Evolutionary conservation across 2,329 filamentous ascomycete species (phyloP), one percentile per base, ranked within the genome.

Genomic region (Talaromyces verruculosus): DNA sequence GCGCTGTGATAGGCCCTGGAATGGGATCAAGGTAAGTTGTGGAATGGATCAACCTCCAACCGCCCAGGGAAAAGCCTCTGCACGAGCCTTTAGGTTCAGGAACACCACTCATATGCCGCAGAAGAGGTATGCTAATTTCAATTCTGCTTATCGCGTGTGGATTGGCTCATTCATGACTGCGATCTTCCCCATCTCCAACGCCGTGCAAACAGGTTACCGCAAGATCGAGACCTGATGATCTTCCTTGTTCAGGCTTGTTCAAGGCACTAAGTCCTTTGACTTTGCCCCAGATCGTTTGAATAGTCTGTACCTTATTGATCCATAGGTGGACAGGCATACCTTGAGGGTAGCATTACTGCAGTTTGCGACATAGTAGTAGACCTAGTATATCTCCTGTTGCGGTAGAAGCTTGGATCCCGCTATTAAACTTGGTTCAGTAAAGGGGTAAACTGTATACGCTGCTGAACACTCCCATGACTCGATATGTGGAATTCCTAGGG

Each of bases 21-120:
- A 65, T 66, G 63, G 49, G 39, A 67, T 25, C 70, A 70, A 43
- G 51, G 41, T 22, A 37, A 17, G 15, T n/a, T 59, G 33, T 19
- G 72, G 72, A 71, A 73, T 73, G 72, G 71, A 73, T 73, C 69
- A 69, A 64, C 71, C 65, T 6, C 22, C 35, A 63, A 37, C 45
- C 45, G 51, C 59, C 41, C 11, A 53, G 45, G 59, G 35, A 33
- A 17, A 15, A 25, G 6, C 30, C 11, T 51, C 57, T 43, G 43
- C 59, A 63, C 64, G 39, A 60, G 51, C 58, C 53, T 33, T 59
- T 51, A 37, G 51, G 57, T 63, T 59, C 66, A 63, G 63, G 65
- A 55, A 67, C 65, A 65, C 43, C 63, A 33, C 33, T 63, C n/a
- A 57, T 43, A 63, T 63, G 47, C 3, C 25, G 49, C 37, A 22